Evolutionary conservation across 1,139 yeast species (phyloP), one percentile per base, ranked within the genome.

Genomic region (Arxiozyma slooffiae): DNA sequence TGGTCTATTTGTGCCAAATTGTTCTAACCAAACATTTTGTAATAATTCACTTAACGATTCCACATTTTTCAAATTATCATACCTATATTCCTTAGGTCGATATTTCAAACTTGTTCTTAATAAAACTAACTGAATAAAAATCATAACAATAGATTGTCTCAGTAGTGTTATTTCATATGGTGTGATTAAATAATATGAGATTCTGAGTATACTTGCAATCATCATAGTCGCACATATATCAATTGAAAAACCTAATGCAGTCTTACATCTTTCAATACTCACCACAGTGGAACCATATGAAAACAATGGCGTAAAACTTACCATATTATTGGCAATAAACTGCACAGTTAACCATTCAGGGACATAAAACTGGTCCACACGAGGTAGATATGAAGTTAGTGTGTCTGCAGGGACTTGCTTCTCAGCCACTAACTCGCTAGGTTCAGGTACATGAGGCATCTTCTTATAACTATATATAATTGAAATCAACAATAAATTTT

Each of bases 181-280:
- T 44, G 82, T 77, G 48, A 88, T 81, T 55, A 82, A 68, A 69
- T 84, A 89, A 70, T 86, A 89, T 50, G 81, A 79, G 21, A 89
- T 81, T 55, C 95, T 74, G 43, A 88, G 69, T 5, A 82, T 78
- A 46, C 88, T 79, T 1, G 96, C 85, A 59, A 87, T 74, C 53
- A 89, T 67, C 96, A 89, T 88, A 11, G 95, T 86, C 17, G 90
- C 92, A 68, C 96, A 89, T 16, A 89, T 85, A 66, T 89, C 97
- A 22, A 88, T 73, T 7, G 94, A 82, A 63, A 88, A 88, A 30
- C 97, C 97, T 37, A 78, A 74, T 1, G 92, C 78, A 1, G 89
- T 76, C 62, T 80, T 72, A 43, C 78, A 77, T 48, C 75, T 71
- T 58, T 80, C 76, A 17, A 89, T 87, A 54, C 85, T 76, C 50